phyloP scores from a whole-genome alignment of 1,139 yeast genomes.

The Geotrichum candidum region DNA sequence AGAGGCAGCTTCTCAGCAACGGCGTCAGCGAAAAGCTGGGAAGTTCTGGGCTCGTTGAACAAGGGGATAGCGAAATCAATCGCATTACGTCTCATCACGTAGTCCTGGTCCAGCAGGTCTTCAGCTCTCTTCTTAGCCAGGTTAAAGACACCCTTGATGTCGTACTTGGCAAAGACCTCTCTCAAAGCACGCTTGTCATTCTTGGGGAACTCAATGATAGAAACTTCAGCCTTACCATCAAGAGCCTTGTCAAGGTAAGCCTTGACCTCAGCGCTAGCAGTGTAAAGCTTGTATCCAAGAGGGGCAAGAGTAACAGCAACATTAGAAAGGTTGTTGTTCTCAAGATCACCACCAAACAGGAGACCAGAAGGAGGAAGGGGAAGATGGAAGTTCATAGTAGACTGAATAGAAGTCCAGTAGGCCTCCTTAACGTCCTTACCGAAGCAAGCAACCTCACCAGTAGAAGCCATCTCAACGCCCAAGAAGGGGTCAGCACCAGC shows the following conservation, averaged over 20 bases:
- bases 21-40: conserved; percentile 79
- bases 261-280: conserved; percentile 68
- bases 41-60: conserved; percentile 93
- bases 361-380: conserved; percentile 89
- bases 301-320: conserved; percentile 67
- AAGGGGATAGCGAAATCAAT: conserved; percentile 95
- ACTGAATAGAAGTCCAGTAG: conserved; percentile 94
- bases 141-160: conserved; percentile 83
- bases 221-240: conserved; percentile 33
- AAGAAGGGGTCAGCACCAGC: conserved; percentile 99
- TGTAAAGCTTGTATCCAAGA: conserved; percentile 75
- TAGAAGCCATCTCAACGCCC: conserved; percentile 98
- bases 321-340: conserved; percentile 60
- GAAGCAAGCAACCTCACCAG: conserved; percentile 97
- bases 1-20: conserved; percentile 62
- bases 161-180: conserved; percentile 82
- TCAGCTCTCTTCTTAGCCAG: conserved; percentile 89
- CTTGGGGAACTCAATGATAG: conserved; percentile 81
- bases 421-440: conserved; percentile 83
- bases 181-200: conserved; percentile 89
- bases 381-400: conserved; percentile 92
- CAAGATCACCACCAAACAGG: conserved; percentile 87
- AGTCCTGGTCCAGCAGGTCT: conserved; percentile 76
- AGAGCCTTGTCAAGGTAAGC: conserved; percentile 53
- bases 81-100: conserved; percentile 97